These are phyloP conservation scores for Dothistroma pini DNA, from an alignment of 2,329 filamentous ascomycete genomes.

Conservation along the genomic window DNA sequence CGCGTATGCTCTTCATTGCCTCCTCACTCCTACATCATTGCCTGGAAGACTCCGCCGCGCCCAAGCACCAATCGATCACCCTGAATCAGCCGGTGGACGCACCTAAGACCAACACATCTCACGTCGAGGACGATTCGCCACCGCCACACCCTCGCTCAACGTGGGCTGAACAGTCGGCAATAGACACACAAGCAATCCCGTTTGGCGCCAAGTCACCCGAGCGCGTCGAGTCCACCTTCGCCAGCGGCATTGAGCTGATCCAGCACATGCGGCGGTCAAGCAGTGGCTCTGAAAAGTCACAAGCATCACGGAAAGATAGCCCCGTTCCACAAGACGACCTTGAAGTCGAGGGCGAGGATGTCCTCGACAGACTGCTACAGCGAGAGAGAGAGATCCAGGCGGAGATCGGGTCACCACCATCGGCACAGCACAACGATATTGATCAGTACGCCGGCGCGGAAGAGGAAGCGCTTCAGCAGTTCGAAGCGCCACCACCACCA, in stretches of 20 bases:
- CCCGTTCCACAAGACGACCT: background rate
- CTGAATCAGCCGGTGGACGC: background rate
- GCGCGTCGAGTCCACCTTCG: background rate
- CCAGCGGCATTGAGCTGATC: background rate
- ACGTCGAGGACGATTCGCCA: background rate
- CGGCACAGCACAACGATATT: background rate
- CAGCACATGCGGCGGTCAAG: background rate
- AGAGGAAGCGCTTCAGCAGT: background rate
- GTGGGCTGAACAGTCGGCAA: background rate
- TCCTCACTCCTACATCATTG: slow-evolving; percentile 9
- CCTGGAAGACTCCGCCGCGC: slow-evolving; percentile 5
- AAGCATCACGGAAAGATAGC: background rate
- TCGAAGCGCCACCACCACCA: background rate
- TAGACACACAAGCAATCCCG: background rate
- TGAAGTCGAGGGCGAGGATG: background rate
- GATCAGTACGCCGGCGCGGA: background rate
- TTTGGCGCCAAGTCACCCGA: background rate
- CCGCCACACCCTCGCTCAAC: background rate
- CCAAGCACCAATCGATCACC: background rate
- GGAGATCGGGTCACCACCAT: background rate
- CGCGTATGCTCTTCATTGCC: slow-evolving; percentile 10
- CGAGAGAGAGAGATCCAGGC: slow-evolving; percentile 1
- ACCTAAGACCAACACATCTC: background rate
- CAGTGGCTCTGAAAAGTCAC: background rate
- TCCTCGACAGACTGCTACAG: background rate